Percentiles rank a stretch among this genome's conserved stretches.
Conservation (phyloP, 768 basidiomycete genomes). For the Tylopilus felleus region DNA sequence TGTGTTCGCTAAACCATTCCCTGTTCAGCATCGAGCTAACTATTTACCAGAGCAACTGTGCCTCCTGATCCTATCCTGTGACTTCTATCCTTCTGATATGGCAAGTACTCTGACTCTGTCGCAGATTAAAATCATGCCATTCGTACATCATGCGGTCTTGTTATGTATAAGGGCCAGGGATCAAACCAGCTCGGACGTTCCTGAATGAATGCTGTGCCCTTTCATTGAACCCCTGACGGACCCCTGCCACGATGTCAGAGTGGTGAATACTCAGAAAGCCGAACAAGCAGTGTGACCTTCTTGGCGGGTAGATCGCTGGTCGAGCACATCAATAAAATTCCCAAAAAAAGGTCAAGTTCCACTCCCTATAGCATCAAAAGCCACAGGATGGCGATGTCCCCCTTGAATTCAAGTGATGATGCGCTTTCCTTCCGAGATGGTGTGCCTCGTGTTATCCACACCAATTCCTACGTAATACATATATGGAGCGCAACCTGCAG, state of each 20-base stretch:
- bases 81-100: background rate
- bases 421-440: background rate
- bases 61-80: background rate
- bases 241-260: background rate
- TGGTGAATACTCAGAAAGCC: background rate
- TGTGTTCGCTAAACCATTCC: no score
- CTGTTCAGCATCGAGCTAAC: background rate
- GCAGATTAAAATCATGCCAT: no score
- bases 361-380: background rate
- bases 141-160: background rate
- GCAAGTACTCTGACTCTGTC: background rate
- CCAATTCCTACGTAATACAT: background rate
- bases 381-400: background rate
- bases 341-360: background rate
- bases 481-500: background rate
- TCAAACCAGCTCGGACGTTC: background rate
- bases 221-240: background rate
- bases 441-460: background rate
- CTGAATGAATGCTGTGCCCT: background rate
- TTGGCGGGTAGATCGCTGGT: background rate
- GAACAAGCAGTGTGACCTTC: background rate
- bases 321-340: background rate
- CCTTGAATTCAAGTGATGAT: background rate
- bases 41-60: background rate
- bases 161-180: background rate